Percentiles rank a stretch among this genome's conserved stretches.
Conservation (phyloP, 441 rosid genomes). For the Breynia disticha region DNA sequence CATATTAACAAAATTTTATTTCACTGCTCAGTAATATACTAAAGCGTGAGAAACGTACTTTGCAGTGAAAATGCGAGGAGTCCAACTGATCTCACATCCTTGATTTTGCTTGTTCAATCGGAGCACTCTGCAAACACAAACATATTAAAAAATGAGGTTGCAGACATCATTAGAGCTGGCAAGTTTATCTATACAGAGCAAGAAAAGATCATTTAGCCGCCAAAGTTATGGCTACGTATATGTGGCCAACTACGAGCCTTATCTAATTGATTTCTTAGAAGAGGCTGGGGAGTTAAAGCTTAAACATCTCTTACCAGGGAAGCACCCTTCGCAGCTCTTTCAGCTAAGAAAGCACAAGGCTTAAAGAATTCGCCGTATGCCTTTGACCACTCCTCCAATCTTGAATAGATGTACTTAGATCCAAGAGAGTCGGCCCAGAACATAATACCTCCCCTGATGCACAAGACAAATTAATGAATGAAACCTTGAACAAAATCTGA, state of each 20-base stretch:
- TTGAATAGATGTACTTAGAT: conserved; percentile 63
- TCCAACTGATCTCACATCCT: conserved; percentile 30
- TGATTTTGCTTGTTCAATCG: conserved; percentile 44
- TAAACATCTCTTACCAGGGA: conserved; percentile 70
- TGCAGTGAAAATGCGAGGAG: not conserved
- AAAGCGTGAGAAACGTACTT: too few relatives aligned
- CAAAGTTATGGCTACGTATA: too few relatives aligned
- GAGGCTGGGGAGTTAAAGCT: too few relatives aligned
- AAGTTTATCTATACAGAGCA: too few relatives aligned
- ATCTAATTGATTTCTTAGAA: too few relatives aligned
- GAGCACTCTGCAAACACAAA: conserved; percentile 43
- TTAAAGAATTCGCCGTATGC: conserved; percentile 75
- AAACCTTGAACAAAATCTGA: too few relatives aligned
- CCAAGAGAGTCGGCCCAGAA: conserved; percentile 95
- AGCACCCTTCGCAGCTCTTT: conserved; percentile 73
- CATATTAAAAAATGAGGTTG: too few relatives aligned
- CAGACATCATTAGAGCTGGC: too few relatives aligned
- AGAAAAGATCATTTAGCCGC: too few relatives aligned
- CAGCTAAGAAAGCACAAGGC: conserved; percentile 84
- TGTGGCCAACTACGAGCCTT: too few relatives aligned
- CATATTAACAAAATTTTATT: too few relatives aligned
- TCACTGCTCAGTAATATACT: too few relatives aligned
- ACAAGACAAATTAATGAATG: conserved; percentile 2
- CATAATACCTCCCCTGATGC: conserved; percentile 77
- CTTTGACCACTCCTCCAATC: conserved; percentile 80